Conservation (phyloP, 176 grass and related monocot genomes). For the Cocos nucifera region DNA sequence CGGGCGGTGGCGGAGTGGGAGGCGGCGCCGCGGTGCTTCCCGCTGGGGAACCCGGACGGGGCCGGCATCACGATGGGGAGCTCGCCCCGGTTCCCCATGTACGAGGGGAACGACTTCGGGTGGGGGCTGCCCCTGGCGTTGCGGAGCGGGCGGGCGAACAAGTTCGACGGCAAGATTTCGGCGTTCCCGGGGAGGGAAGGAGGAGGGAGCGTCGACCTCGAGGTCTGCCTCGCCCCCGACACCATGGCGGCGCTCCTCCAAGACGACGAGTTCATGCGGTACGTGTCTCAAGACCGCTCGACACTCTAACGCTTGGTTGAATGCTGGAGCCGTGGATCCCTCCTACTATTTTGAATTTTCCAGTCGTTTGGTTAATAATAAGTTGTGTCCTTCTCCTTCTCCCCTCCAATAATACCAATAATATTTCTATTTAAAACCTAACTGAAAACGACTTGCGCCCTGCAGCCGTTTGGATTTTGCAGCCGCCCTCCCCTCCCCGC, state of each 20-base stretch:
- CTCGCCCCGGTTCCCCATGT: slow-evolving; percentile 93
- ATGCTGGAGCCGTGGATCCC: too few relatives aligned
- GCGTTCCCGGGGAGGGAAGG: slow-evolving; percentile 9
- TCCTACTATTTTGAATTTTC: too few relatives aligned
- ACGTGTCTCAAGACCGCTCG: slow-evolving; percentile 27
- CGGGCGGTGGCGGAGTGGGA: slow-evolving; percentile 56
- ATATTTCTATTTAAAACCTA: too few relatives aligned
- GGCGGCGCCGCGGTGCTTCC: slow-evolving; percentile 69
- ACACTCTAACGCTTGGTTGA: too few relatives aligned
- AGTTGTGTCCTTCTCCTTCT: too few relatives aligned
- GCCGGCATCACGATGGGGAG: slow-evolving; percentile 92
- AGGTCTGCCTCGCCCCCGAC: slow-evolving; percentile 12
- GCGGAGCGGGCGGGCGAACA: slow-evolving; percentile 73
- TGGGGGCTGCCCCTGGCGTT: slow-evolving; percentile 74
- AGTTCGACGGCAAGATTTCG: slow-evolving; percentile 19
- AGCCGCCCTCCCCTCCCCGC: too few relatives aligned
- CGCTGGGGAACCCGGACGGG: slow-evolving; percentile 91
- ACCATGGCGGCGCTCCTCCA: slow-evolving; percentile 9
- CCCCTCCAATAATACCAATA: too few relatives aligned
- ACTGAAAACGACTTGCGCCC: too few relatives aligned
- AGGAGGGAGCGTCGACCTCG: slow-evolving; percentile 2
- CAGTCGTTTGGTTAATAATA: too few relatives aligned
- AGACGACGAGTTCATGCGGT: slow-evolving; percentile 71
- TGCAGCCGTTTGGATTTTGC: too few relatives aligned
- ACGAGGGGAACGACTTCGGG: slow-evolving; percentile 86